Base-by-base conservation (phyloP, 352 stramenopile genomes). In the Globisporangium orthogonon region DNA sequence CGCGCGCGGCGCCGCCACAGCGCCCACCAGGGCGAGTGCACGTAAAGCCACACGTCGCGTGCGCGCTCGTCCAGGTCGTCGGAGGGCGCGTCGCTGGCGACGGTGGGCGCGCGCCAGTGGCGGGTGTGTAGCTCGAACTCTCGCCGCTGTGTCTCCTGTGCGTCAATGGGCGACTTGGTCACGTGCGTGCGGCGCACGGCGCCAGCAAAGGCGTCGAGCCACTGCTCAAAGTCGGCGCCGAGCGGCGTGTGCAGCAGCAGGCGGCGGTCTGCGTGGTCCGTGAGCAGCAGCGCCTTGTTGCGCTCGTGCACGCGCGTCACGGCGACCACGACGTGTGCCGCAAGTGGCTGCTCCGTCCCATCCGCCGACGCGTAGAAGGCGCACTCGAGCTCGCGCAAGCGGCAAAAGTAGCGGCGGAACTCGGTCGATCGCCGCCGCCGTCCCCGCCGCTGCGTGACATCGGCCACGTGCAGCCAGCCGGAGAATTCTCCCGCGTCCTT, bases 261-360 rank as follows among this genome's bases (percentile, higher is more conserved):
- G 7, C 50, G 63, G n/a, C 58, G 61, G 47, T 80, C 72, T 31
- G 76, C 70, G 49, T 84, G 70, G 70, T 82, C 70, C 3, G 62
- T 70, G 17, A 84, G 60, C 7, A 58, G 43, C 44, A 84, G 76
- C 41, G 65, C 65, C 48, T 84, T 82, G 70, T 84, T 84, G 40
- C 67, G 62, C n/a, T 72, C 54, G 17, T 74, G 70, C 23, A 73
- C 59, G n/a, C 69, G 65, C 43, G 52, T 30, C 0, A 80, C 62
- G 0, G 65, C 64, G 40, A 82, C 77, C 39, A 84, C 65, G 13
- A 84, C 65, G 58, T 78, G 72, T 5, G 61, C 55, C 5, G 50
- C 53, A 13, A 77, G 49, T 10, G 4, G 67, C 54, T 14, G 55
- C 28, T 23, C 50, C 43, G 11, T 33, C 11, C 2, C 37, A 10